Base-by-base conservation (phyloP, 2,329 filamentous ascomycete genomes). In the Aspergillus ibericus region DNA sequence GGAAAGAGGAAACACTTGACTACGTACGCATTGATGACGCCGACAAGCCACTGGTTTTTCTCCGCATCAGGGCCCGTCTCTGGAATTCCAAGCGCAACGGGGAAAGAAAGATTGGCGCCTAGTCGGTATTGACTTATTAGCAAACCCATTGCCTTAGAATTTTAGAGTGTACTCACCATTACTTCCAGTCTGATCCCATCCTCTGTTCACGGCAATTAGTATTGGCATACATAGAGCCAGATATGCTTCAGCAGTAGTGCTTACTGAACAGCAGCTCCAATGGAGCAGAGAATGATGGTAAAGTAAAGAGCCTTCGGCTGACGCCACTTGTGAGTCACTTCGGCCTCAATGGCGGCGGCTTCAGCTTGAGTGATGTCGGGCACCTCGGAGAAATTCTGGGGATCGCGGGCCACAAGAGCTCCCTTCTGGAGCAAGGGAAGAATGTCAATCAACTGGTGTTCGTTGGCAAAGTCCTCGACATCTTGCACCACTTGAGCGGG, bases 31-130 rank as follows among this genome's bases (percentile, higher is more conserved):
- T 91, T 91, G 61, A 91, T 78, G 2, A 90, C 74, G 46, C 89
- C 89, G n/a, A 90, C 78, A 34, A 90, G 77, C 79, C 83, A 85
- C 16, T 78, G 77, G 66, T 86, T 82, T 38, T 72, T 72, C 4
- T 72, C 70, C 34, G 78, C 77, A 22, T 75, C 66, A 10, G 76
- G 74, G 42, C 63, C 66, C 20, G 70, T 48, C 56, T 82, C 70
- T 1, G 73, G 69, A 25, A 81, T 85, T 38, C 74, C 75, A 48
- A 81, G 75, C 10, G 74, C 77, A 25, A 68, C 66, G 4, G 81
- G 81, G 64, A 82, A 83, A 3, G 75, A 80, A 22, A 84, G 68
- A 53, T 83, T 83, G 36, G 81, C 82, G 35, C 63, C 64, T 48
- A 78, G 76, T 56, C 79, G 80, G 13, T 72, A 75, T 48, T 5